Evolutionary conservation across 352 stramenopile species (phyloP).

Genomic region (Globisporangium irregulare): DNA sequence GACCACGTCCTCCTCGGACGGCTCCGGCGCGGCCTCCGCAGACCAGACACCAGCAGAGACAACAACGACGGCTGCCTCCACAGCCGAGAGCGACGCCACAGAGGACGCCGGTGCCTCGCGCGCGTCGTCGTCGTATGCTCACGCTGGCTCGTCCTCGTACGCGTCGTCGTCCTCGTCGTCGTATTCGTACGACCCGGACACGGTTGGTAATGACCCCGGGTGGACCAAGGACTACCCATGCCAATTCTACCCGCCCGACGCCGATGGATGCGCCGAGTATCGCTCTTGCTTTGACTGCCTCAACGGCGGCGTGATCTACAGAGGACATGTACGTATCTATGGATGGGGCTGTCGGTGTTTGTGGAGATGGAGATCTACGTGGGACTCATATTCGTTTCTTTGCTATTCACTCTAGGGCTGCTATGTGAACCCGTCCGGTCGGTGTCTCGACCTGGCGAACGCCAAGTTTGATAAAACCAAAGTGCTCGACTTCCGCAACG

Average conservation of each 20-base stretch:
- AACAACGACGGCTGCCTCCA: neutral
- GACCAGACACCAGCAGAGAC: conserved; percentile 5
- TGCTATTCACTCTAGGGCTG: conserved; percentile 12
- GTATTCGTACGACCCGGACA: conserved; percentile 18
- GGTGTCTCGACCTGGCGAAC: conserved; percentile 12
- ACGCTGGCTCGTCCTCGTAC: conserved; percentile 11
- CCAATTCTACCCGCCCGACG: conserved; percentile 40
- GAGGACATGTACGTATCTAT: conserved; percentile 14
- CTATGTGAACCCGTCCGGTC: conserved; percentile 16
- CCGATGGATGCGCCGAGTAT: conserved; percentile 33
- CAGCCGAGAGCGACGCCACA: neutral
- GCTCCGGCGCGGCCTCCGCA: conserved; percentile 1
- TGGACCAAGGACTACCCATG: conserved; percentile 26
- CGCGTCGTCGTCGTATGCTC: conserved; percentile 10
- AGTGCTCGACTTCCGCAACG: conserved; percentile 31
- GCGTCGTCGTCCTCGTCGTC: conserved; percentile 16
- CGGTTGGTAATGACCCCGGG: conserved; percentile 19
- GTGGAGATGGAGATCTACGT: neutral
- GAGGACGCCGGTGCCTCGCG: neutral
- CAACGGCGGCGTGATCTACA: conserved; percentile 26
- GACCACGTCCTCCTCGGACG: conserved; percentile 7
- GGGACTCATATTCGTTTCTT: neutral
- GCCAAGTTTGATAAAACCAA: conserved; percentile 14
- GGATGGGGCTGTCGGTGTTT: conserved; percentile 18
- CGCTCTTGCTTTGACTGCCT: conserved; percentile 53